Base-by-base conservation (phyloP, 1,284 basidiomycete genomes). In the Sparassis latifolia region DNA sequence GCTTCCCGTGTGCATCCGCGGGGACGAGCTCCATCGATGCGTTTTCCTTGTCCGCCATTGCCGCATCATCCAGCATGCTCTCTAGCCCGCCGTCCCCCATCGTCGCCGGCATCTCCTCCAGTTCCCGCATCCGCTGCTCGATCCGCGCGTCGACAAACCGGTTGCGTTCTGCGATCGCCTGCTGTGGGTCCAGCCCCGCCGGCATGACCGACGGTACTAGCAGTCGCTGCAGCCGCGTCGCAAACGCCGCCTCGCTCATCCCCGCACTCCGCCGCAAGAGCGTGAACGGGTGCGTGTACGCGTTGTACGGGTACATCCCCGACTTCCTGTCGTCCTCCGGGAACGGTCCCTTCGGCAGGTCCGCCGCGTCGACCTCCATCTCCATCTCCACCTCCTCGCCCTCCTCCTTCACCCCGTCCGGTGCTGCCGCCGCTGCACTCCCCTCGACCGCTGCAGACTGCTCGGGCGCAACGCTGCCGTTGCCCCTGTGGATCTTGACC, bases 251-350 rank as follows among this genome's bases (percentile, higher is more conserved):
- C 39, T 83, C 78, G 62, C 83, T 78, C 44, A 71, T 73, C 49
- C 80, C 83, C 49, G 80, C 66, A 43, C 79, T 75, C 30, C 82
- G 79, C 54, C 81, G 80, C 55, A 91, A 80, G 58, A 88, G 83
- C 3, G 86, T 78, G 61, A 91, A 87, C 0, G 96, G 96, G 62
- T 95, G 84, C 30, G 79, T 76, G 67, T 86, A 97, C n/a, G 95
- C 86, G 67, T 97, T 98, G 77, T 96, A 97, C 0, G 96, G 96
- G 63, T 97, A 96, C 52, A 97, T 85, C 47, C 84, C 78, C 2
- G 91, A 93, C 54, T 80, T 77, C 44, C 80, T 72, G 64, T 96
- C 84, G 65, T 92, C 86, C 58, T 95, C 92, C 42, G 91, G 75
- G 64, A 83, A 84, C 2, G 81, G 78, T 0, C 79, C 83, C 57